These are phyloP conservation scores for Fusarium sp. DNA, from an alignment of 2,329 filamentous ascomycete species.

Conservation along the genomic window DNA sequence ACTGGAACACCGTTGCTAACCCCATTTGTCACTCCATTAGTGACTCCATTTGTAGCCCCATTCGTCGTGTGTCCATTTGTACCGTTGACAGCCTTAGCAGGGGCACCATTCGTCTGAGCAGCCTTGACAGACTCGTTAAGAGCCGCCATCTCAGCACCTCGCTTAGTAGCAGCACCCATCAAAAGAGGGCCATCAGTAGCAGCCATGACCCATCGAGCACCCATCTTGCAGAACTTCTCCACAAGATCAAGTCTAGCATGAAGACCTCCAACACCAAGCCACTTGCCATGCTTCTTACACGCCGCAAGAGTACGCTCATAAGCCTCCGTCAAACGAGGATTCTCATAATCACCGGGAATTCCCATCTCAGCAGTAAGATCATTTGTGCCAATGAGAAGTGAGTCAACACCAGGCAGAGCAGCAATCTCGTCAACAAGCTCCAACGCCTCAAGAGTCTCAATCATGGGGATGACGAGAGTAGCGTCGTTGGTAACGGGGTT, in stretches of 20 bases:
- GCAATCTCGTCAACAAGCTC: slow-evolving; percentile 48
- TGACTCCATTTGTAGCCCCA: background rate
- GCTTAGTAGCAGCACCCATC: slow-evolving; percentile 42
- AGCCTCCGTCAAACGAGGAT: slow-evolving; percentile 36
- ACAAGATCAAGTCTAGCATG: slow-evolving; percentile 55
- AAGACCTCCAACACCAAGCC: slow-evolving; percentile 55
- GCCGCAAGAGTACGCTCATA: slow-evolving; percentile 52
- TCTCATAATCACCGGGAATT: slow-evolving; percentile 43
- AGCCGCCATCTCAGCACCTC: slow-evolving; percentile 40
- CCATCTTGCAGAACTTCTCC: slow-evolving; percentile 50
- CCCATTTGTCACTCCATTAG: background rate
- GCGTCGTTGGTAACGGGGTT: slow-evolving; percentile 37
- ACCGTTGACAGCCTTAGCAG: background rate
- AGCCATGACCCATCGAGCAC: slow-evolving; percentile 46
- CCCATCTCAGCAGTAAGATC: slow-evolving; percentile 58
- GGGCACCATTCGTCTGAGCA: background rate
- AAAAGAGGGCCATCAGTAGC: slow-evolving; percentile 46
- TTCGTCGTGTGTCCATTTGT: background rate
- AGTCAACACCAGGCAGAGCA: slow-evolving; percentile 54
- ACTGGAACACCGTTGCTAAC: background rate
- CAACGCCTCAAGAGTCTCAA: slow-evolving; percentile 45
- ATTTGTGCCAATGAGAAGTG: slow-evolving; percentile 57
- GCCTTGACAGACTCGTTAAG: slow-evolving; percentile 32
- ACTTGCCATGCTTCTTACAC: slow-evolving; percentile 53
- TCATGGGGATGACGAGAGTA: slow-evolving; percentile 46